These are phyloP conservation scores for Protomyces macrosporus DNA, from an alignment of 1,139 yeast genomes.

Conservation along the genomic window DNA sequence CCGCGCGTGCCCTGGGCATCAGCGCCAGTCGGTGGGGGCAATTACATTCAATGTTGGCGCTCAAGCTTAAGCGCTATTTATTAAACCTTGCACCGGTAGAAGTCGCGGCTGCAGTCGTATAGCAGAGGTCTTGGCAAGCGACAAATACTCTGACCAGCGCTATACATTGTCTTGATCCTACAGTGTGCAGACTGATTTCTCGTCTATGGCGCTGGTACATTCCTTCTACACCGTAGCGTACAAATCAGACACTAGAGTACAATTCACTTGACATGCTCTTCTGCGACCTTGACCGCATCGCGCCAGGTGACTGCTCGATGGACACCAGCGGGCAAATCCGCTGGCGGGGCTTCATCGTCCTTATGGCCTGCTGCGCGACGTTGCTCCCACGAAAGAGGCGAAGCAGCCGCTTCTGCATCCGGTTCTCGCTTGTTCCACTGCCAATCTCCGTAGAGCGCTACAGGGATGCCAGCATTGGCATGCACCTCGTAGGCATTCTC, in stretches of 20 bases:
- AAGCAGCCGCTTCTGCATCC: slow-evolving; percentile 6
- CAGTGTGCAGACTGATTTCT: not conserved
- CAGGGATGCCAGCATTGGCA: slow-evolving; percentile 18
- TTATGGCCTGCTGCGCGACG: slow-evolving; percentile 2
- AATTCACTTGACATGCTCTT: not conserved
- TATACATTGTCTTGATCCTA: no score
- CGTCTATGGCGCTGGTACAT: no score
- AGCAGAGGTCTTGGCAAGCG: no score
- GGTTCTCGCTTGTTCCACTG: slow-evolving; percentile 18
- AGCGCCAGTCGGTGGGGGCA: no score
- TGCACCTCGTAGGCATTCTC: slow-evolving; percentile 24
- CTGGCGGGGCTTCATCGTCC: slow-evolving; percentile 5
- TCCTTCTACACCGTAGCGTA: no score
- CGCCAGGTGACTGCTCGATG: slow-evolving; percentile 2
- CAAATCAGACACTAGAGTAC: no score
- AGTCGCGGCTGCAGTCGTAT: no score
- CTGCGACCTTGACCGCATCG: slow-evolving; percentile 1
- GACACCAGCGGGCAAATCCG: slow-evolving; percentile 3
- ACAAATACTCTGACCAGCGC: no score
- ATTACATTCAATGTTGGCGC: no score
- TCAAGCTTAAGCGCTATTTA: no score
- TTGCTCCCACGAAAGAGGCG: slow-evolving; percentile 7
- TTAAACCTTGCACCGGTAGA: no score
- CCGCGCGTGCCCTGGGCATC: no score
- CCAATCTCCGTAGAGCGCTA: slow-evolving; percentile 24